Percentiles rank a stretch among this genome's conserved stretches.
phyloP scores from a whole-genome alignment of 2,329 filamentous ascomycete species.

The Plectosphaerella plurivora region DNA sequence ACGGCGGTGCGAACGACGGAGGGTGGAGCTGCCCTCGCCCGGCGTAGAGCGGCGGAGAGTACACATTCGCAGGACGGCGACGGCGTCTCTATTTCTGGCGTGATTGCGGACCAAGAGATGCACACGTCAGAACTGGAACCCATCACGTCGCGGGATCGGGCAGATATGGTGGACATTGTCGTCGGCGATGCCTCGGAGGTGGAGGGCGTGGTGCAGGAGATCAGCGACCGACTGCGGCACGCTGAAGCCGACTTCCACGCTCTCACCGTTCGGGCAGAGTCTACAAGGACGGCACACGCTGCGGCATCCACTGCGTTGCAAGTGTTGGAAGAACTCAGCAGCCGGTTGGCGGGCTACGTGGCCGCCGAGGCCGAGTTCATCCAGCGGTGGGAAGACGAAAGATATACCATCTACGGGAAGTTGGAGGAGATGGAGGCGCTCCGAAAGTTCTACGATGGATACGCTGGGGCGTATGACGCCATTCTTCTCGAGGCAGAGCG shows the following conservation, averaged over 20 bases:
- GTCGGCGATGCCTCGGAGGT: slow-evolving; percentile 65
- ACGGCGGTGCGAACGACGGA: slow-evolving; percentile 89
- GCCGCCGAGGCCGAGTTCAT: slow-evolving; percentile 61
- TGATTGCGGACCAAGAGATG: slow-evolving; percentile 56
- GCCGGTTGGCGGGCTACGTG: slow-evolving; percentile 61
- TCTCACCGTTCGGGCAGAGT: slow-evolving; percentile 59
- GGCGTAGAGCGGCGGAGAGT: slow-evolving; percentile 63
- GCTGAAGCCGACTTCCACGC: slow-evolving; percentile 70
- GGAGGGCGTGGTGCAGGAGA: slow-evolving; percentile 62
- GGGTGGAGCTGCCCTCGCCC: slow-evolving; percentile 66
- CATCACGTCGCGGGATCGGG: slow-evolving; percentile 69
- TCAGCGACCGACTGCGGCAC: slow-evolving; percentile 68
- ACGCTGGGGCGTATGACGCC: slow-evolving; percentile 77
- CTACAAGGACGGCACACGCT: slow-evolving; percentile 48
- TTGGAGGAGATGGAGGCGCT: slow-evolving; percentile 75
- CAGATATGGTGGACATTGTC: slow-evolving; percentile 80
- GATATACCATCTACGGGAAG: slow-evolving; percentile 61
- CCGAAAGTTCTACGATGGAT: slow-evolving; percentile 80
- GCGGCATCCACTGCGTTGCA: slow-evolving; percentile 60
- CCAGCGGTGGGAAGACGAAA: slow-evolving; percentile 69
- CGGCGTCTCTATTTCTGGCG: slow-evolving; percentile 59
- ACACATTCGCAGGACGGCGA: slow-evolving; percentile 41
- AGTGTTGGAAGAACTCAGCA: slow-evolving; percentile 63
- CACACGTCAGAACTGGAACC: slow-evolving; percentile 55
- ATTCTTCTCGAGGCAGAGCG: slow-evolving; percentile 80